Percentiles rank a stretch among this genome's conserved stretches.
Evolutionary conservation across 768 basidiomycete genomes (phyloP).

Genomic region (Phaffia australis): DNA sequence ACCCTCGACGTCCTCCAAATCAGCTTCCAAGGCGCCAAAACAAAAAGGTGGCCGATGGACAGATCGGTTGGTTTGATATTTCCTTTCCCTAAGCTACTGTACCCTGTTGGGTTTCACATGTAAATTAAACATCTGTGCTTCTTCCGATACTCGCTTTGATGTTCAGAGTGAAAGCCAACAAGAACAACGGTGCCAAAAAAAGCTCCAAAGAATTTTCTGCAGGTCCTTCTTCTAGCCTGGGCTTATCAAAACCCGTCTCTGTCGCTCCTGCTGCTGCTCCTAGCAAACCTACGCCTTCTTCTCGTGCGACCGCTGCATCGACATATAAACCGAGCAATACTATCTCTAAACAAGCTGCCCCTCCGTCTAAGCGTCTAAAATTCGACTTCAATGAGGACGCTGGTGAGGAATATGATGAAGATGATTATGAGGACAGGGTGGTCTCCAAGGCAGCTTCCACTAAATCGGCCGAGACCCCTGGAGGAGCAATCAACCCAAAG

Average conservation of each 20-base stretch:
- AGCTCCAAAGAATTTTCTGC: conserved; percentile 13
- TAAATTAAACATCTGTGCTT: background rate
- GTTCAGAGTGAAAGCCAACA: conserved; percentile 63
- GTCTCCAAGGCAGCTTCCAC: background rate
- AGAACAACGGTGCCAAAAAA: conserved; percentile 32
- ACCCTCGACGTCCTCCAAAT: conserved; percentile 22
- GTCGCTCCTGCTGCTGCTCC: conserved; percentile 24
- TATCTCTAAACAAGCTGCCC: conserved; percentile 25
- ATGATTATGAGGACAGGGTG: conserved; percentile 24
- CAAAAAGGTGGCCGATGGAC: conserved; percentile 42
- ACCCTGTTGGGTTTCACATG: background rate
- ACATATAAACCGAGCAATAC: conserved; percentile 28
- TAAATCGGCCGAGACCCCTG: background rate
- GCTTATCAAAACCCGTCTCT: background rate
- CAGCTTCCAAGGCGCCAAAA: conserved; percentile 23
- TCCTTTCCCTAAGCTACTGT: background rate
- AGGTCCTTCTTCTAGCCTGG: background rate
- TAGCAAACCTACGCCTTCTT: conserved; percentile 32
- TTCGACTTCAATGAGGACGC: conserved; percentile 21
- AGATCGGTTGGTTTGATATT: conserved; percentile 45
- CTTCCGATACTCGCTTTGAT: background rate
- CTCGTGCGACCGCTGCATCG: background rate
- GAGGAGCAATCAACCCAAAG: conserved; percentile 22
- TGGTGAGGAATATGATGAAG: conserved; percentile 25
- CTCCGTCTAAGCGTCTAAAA: conserved; percentile 9